A percentile compares a stretch with the other conserved stretches of the same genome.
Evolutionary conservation across 2,329 filamentous ascomycete genomes (phyloP).

Genomic region (Fusarium devonianum): DNA sequence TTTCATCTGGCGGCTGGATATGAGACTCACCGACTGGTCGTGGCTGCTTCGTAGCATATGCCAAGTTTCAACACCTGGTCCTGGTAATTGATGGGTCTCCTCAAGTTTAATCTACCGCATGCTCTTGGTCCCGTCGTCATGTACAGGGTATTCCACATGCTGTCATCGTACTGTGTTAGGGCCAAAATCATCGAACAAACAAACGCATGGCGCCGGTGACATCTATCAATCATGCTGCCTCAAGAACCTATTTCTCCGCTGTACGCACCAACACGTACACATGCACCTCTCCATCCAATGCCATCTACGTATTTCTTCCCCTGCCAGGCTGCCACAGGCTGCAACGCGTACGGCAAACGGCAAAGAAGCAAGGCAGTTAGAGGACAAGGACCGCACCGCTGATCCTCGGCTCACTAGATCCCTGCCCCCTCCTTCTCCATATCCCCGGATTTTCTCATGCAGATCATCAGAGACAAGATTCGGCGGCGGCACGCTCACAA

Average conservation of each 20-base stretch:
- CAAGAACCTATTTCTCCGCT: too few species aligned
- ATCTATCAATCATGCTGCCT: too few species aligned
- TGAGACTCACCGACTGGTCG: too few species aligned
- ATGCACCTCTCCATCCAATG: conserved; percentile 10
- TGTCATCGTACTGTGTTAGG: neutral
- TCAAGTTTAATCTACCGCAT: neutral
- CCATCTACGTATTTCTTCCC: too few species aligned
- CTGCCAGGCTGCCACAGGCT: conserved; percentile 5
- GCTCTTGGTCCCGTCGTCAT: neutral
- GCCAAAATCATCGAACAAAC: neutral
- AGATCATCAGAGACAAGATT: conserved; percentile 21
- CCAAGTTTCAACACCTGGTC: conserved; percentile 2
- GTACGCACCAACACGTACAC: conserved; percentile 1
- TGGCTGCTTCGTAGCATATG: neutral
- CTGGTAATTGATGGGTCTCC: neutral
- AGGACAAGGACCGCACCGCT: neutral
- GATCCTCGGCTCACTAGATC: conserved; percentile 20
- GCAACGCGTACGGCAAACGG: neutral
- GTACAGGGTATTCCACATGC: neutral
- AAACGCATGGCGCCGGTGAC: conserved; percentile 9
- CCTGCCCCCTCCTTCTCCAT: conserved; percentile 17
- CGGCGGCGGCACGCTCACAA: conserved; percentile 23
- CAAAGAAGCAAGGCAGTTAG: conserved; percentile 5
- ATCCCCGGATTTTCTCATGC: conserved; percentile 30
- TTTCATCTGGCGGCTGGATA: neutral